A percentile compares a stretch with the other conserved stretches of the same genome.
Conservation (phyloP, 306 rosid genomes). For the Datisca glomerata region DNA sequence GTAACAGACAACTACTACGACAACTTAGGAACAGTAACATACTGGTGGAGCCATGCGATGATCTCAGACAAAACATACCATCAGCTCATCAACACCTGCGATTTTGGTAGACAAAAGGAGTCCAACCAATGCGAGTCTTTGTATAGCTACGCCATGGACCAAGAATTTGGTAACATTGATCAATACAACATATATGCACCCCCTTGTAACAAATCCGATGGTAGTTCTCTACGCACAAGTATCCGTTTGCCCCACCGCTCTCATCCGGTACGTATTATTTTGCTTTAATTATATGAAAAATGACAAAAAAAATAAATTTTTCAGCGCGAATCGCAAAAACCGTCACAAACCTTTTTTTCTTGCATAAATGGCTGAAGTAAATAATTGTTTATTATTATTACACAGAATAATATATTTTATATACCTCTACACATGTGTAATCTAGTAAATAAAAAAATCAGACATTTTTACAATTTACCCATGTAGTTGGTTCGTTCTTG, state of each 20-base stretch:
- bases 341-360: too few species aligned
- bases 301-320: too few species aligned
- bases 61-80: conserved; percentile 80
- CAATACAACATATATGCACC: conserved; percentile 95
- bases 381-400: not conserved
- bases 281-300: not conserved
- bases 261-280: conserved; percentile 18
- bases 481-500: too few species aligned
- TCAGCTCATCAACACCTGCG: conserved; percentile 66
- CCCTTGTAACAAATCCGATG: conserved; percentile 80
- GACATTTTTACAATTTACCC: too few species aligned
- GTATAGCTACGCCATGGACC: conserved; percentile 86
- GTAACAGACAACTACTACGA: conserved; percentile 92
- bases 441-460: too few species aligned
- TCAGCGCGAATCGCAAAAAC: not conserved
- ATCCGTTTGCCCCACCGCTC: conserved; percentile 81
- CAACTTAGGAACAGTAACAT: conserved; percentile 83
- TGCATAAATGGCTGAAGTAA: not conserved
- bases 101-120: conserved; percentile 67
- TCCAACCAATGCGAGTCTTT: conserved; percentile 70
- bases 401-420: too few species aligned
- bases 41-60: conserved; percentile 99
- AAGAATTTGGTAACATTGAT: conserved; percentile 89
- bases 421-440: too few species aligned
- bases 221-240: conserved; percentile 33